These are phyloP conservation scores for Euphorbia lathyris DNA, from an alignment of 345 rosid species.

Conservation along the genomic window DNA sequence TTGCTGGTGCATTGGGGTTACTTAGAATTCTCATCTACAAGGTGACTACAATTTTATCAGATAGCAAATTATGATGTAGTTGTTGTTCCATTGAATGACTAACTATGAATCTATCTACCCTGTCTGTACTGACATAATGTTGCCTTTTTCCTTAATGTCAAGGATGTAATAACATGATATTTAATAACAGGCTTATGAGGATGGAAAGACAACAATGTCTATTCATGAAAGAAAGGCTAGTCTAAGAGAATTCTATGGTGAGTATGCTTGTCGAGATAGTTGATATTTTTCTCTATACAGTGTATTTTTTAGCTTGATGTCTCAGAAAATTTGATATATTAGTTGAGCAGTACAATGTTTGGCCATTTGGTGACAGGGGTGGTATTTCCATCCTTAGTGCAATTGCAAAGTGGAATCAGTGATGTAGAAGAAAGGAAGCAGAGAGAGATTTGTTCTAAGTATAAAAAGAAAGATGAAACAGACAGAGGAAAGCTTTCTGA, in stretches of 20 bases:
- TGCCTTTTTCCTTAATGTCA: neutral
- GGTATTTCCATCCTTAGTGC: constrained; percentile 25
- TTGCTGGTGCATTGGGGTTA: constrained; percentile 85
- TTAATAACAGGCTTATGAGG: constrained; percentile 61
- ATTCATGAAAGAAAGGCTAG: constrained; percentile 84
- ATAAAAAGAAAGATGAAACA: constrained; percentile 18
- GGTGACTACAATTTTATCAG: constrained; percentile 34
- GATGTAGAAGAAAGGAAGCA: constrained; percentile 26
- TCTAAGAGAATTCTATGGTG: constrained; percentile 85
- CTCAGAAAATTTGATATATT: neutral
- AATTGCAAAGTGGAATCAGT: constrained; percentile 27
- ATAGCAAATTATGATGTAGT: neutral
- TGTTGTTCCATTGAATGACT: neutral
- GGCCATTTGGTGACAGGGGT: constrained; percentile 16
- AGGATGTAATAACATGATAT: constrained; percentile 15
- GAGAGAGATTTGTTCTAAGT: constrained; percentile 17
- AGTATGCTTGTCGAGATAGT: constrained; percentile 13
- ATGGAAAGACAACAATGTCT: constrained; percentile 90
- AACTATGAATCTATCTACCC: neutral
- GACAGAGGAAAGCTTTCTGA: constrained; percentile 22
- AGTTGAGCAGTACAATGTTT: neutral
- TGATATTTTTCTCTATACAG: neutral
- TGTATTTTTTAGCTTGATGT: neutral
- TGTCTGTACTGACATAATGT: neutral
- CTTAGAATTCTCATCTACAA: constrained; percentile 85